Evolutionary conservation across 2,329 filamentous ascomycete species (phyloP).

Genomic region (Trichoderma hamatum): DNA sequence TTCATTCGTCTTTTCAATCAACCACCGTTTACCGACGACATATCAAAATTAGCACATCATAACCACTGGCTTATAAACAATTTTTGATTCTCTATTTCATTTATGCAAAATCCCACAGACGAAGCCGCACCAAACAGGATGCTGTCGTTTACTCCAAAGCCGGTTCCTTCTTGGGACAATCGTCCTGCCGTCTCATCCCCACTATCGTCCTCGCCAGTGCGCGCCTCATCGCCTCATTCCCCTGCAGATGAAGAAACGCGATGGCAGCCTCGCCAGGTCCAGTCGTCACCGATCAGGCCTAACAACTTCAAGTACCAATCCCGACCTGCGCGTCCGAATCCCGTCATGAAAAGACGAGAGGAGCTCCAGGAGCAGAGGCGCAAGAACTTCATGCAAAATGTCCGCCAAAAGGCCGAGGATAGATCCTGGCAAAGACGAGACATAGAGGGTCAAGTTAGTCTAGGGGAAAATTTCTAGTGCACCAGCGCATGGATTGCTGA

Average conservation of each 20-base stretch:
- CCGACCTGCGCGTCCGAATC: conserved; percentile 63
- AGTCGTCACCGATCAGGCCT: conserved; percentile 50
- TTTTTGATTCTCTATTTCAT: not conserved
- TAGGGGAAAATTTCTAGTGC: not conserved
- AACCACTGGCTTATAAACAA: not conserved
- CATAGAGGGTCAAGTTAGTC: conserved; percentile 58
- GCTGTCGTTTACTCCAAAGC: conserved; percentile 48
- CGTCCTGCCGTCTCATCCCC: conserved; percentile 57
- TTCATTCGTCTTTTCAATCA: not conserved
- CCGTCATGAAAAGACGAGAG: conserved; percentile 62
- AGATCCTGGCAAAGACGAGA: conserved; percentile 62
- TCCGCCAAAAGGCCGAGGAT: conserved; percentile 63
- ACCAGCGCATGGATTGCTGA: not conserved
- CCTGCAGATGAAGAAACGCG: conserved; percentile 48
- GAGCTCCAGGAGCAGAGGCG: conserved; percentile 65
- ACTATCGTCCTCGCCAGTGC: conserved; percentile 62
- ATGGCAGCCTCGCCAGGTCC: conserved; percentile 44
- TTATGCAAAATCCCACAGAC: conserved; percentile 43
- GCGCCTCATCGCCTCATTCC: conserved; percentile 53
- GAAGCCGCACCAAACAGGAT: conserved; percentile 37
- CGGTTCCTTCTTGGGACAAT: conserved; percentile 50
- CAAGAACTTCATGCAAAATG: conserved; percentile 69
- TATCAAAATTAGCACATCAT: not conserved
- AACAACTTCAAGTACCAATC: conserved; percentile 55
- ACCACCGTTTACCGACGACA: no score